These are phyloP conservation scores for Salvia sclarea DNA, from an alignment of 305 asterid genomes.

Conservation along the genomic window DNA sequence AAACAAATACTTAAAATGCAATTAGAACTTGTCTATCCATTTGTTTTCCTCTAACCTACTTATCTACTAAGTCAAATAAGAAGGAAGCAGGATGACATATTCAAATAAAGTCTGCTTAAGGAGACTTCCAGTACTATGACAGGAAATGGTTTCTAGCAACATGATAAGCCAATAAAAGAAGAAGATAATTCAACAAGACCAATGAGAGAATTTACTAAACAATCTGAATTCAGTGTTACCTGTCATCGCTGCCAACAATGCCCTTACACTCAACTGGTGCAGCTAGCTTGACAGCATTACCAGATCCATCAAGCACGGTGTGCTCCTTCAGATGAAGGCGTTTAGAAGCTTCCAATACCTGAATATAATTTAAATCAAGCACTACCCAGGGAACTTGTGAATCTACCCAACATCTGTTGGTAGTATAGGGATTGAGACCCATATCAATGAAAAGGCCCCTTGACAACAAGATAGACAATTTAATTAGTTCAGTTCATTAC, in stretches of 20 bases:
- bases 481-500: conserved; percentile 21
- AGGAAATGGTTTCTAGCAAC: not conserved
- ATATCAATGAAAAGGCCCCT: not conserved
- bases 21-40: not conserved
- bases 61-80: conserved; percentile 12
- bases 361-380: conserved; percentile 24
- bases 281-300: conserved; percentile 73
- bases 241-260: conserved; percentile 95
- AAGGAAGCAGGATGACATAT: conserved; percentile 14
- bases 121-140: not conserved
- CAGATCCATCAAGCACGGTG: conserved; percentile 75
- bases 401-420: not conserved
- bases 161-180: conserved; percentile 1
- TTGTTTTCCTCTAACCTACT: not conserved
- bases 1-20: not conserved
- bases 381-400: not conserved
- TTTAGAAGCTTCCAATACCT: conserved; percentile 91
- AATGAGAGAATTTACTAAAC: conserved; percentile 5
- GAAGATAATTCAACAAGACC: not conserved
- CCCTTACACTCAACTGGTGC: conserved; percentile 99
- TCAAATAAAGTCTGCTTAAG: not conserved
- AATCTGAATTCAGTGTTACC: conserved; percentile 45
- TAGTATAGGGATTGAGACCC: not conserved
- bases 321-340: conserved; percentile 89
- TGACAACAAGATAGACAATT: conserved; percentile 9